A percentile compares a stretch with the other conserved stretches of the same genome.
Conservation (phyloP, 805 yeast species). For the Nakazawaea anatomiae region DNA sequence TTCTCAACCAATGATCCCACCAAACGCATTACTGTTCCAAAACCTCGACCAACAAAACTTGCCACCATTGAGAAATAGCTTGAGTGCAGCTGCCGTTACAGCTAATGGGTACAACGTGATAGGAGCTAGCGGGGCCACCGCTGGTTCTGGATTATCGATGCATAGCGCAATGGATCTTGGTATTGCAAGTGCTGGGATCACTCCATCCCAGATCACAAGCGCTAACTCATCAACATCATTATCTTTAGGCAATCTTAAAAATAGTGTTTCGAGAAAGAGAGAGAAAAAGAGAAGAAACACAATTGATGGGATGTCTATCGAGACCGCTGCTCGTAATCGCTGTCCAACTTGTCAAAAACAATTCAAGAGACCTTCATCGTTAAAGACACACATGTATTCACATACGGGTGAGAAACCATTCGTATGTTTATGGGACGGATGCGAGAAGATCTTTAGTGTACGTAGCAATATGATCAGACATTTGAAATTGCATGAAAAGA, state of each 20-base stretch:
- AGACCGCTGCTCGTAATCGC: conserved; percentile 39
- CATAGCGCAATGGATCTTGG: conserved; percentile 1
- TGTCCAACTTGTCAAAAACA: conserved; percentile 62
- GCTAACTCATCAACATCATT: background rate
- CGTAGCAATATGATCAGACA: conserved; percentile 81
- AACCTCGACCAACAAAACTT: conserved; percentile 3
- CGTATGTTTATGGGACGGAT: conserved; percentile 53
- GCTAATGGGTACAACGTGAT: background rate
- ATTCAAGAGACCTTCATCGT: conserved; percentile 77
- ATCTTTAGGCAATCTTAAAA: background rate
- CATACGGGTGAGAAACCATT: conserved; percentile 83
- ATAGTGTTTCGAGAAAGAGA: background rate
- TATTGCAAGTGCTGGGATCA: background rate
- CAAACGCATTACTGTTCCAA: conserved; percentile 2
- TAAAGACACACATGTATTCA: conserved; percentile 72
- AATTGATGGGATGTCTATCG: conserved; percentile 32
- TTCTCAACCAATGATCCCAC: background rate
- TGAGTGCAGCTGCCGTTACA: background rate
- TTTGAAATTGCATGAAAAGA: conserved; percentile 50
- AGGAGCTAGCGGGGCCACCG: background rate
- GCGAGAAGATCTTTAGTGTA: conserved; percentile 68
- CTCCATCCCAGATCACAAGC: conserved; percentile 1
- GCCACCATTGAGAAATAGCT: conserved; percentile 5
- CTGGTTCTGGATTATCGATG: background rate
- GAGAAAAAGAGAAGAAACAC: conserved; percentile 17